Conservation (phyloP, 345 rosid species). For the Pugionium cornutum region DNA sequence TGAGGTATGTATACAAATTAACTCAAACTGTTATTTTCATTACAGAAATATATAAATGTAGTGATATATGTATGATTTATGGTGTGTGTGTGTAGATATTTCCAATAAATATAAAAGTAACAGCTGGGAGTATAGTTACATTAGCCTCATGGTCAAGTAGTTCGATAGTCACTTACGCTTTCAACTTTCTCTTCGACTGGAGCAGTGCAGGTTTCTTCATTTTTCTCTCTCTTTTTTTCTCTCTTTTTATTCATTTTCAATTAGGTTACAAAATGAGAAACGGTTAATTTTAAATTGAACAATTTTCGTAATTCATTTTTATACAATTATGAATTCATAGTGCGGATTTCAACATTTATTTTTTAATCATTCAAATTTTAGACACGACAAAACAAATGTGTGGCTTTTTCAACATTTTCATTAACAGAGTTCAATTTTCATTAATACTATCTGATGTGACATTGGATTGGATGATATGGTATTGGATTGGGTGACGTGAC, state of each 20-base stretch:
- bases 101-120: slow-evolving; percentile 49
- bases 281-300: too few species aligned
- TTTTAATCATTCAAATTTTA: too few species aligned
- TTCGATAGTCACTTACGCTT: slow-evolving; percentile 45
- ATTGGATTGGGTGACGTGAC: too few species aligned
- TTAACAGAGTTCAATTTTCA: too few species aligned
- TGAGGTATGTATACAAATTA: slow-evolving; percentile 42
- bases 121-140: slow-evolving; percentile 55
- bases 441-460: too few species aligned
- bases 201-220: slow-evolving; percentile 43
- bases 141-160: slow-evolving; percentile 44
- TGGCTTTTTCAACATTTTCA: too few species aligned
- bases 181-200: slow-evolving; percentile 52
- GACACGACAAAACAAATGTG: too few species aligned
- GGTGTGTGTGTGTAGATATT: slow-evolving; percentile 45
- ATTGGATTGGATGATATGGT: too few species aligned
- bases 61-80: neutral
- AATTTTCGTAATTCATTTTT: too few species aligned
- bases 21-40: slow-evolving; percentile 2
- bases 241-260: neutral
- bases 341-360: too few species aligned
- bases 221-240: too few species aligned
- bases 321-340: too few species aligned
- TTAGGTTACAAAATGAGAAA: neutral
- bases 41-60: neutral